Conservation (phyloP, 2,329 filamentous ascomycete genomes). For the Alternaria triticina region DNA sequence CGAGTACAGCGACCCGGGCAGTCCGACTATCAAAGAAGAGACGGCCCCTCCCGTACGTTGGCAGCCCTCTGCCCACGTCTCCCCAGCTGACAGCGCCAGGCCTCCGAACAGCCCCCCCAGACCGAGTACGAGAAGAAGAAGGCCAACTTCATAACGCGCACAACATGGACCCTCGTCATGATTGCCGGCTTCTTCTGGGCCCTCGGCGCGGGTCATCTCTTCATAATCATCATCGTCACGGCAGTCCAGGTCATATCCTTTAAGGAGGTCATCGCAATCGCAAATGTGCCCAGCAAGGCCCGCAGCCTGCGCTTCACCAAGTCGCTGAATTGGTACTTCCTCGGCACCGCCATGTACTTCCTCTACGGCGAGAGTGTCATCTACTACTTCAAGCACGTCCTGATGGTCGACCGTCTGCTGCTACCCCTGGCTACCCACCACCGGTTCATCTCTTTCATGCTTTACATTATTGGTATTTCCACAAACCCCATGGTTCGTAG, state of each 20-base stretch:
- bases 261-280: constrained; percentile 98
- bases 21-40: constrained; percentile 55
- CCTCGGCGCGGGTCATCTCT: constrained; percentile 96
- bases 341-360: constrained; percentile 99
- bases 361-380: constrained; percentile 98
- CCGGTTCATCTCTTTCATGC: constrained; percentile 96
- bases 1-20: constrained; percentile 66
- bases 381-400: constrained; percentile 99
- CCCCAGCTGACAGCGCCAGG: constrained; percentile 32
- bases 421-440: constrained; percentile 95
- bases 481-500: neutral
- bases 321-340: constrained; percentile 98
- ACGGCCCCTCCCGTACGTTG: constrained; percentile 18
- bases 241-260: constrained; percentile 95
- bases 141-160: constrained; percentile 93
- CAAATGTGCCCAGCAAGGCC: constrained; percentile 89
- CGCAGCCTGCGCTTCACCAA: constrained; percentile 93
- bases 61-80: neutral
- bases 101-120: constrained; percentile 48
- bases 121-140: constrained; percentile 98
- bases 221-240: constrained; percentile 92
- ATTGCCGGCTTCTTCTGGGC: constrained; percentile 89
- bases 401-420: constrained; percentile 91
- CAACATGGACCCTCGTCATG: constrained; percentile 99
- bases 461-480: constrained; percentile 89